Conservation (phyloP, 2,329 filamentous ascomycete genomes). For the Stagonosporopsis cucurbitacearum region DNA sequence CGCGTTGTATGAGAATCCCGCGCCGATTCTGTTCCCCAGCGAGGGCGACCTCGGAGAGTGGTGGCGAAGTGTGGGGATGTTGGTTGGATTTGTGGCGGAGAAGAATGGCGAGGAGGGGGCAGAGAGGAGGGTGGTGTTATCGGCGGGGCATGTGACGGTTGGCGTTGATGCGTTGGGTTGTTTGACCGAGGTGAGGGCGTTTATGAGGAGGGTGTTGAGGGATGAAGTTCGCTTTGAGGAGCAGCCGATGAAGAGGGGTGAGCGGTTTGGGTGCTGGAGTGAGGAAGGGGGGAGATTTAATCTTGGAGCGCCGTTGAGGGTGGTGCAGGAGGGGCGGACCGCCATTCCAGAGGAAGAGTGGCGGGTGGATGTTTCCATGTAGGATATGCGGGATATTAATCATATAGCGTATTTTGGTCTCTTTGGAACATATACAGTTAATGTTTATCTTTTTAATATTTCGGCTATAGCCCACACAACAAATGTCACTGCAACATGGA, state of each 20-base stretch:
- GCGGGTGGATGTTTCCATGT: background rate
- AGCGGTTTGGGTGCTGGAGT: constrained; percentile 7
- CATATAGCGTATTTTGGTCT: background rate
- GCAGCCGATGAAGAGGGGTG: constrained; percentile 6
- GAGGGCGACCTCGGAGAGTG: constrained; percentile 16
- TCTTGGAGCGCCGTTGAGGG: constrained; percentile 10
- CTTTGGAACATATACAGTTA: background rate
- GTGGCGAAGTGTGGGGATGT: constrained; percentile 15
- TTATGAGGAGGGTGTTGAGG: constrained; percentile 18
- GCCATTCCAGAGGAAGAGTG: background rate
- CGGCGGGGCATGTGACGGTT: constrained; percentile 18
- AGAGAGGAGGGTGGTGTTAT: background rate
- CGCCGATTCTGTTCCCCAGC: constrained; percentile 18
- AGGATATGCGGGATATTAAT: background rate
- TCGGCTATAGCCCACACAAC: background rate
- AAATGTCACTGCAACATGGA: background rate
- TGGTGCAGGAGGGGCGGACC: constrained; percentile 6
- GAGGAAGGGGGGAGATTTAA: constrained; percentile 6
- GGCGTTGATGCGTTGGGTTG: constrained; percentile 12
- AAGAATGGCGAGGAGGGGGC: background rate
- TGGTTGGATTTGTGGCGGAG: constrained; percentile 5
- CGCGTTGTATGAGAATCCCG: constrained; percentile 14
- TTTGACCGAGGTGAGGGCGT: constrained; percentile 10
- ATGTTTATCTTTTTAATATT: background rate
- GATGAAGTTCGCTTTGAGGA: constrained; percentile 11